phyloP scores from a whole-genome alignment of 2,329 filamentous ascomycete genomes.

The Lachnellula hyalina region DNA sequence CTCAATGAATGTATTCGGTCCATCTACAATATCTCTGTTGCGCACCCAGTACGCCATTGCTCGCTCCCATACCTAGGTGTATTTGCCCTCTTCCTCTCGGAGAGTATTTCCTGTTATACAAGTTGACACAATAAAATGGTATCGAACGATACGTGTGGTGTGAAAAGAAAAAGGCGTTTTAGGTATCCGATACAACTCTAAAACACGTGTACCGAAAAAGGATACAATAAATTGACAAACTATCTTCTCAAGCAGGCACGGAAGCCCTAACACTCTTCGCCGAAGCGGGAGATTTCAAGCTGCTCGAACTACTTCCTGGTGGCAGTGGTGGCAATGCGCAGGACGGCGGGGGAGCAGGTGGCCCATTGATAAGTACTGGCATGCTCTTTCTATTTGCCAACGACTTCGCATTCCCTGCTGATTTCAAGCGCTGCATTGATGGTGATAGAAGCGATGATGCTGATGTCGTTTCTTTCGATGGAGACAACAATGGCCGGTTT shows the following conservation, averaged over 20 bases:
- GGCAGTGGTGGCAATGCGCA: conserved; percentile 30
- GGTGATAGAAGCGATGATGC: conserved; percentile 1
- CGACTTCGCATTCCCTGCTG: conserved; percentile 7
- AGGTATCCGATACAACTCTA: neutral
- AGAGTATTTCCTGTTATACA: neutral
- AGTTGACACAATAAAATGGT: neutral
- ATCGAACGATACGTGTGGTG: neutral
- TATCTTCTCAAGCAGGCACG: neutral
- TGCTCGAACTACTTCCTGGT: conserved; percentile 10
- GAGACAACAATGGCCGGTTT: neutral
- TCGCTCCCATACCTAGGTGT: neutral
- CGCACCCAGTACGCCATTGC: neutral
- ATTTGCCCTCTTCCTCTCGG: neutral
- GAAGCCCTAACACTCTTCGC: neutral
- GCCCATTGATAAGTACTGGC: conserved; percentile 24
- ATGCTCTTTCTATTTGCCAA: conserved; percentile 23
- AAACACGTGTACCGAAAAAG: neutral
- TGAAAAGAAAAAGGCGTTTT: neutral
- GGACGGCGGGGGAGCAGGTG: conserved; percentile 29
- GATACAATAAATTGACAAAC: neutral
- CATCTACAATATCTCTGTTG: neutral
- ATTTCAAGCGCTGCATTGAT: conserved; percentile 9
- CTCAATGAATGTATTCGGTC: neutral
- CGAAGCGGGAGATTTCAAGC: neutral
- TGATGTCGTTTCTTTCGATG: neutral